These are phyloP conservation scores for Arabidopsis lyrata DNA, from an alignment of 441 rosid species.

Conservation along the genomic window DNA sequence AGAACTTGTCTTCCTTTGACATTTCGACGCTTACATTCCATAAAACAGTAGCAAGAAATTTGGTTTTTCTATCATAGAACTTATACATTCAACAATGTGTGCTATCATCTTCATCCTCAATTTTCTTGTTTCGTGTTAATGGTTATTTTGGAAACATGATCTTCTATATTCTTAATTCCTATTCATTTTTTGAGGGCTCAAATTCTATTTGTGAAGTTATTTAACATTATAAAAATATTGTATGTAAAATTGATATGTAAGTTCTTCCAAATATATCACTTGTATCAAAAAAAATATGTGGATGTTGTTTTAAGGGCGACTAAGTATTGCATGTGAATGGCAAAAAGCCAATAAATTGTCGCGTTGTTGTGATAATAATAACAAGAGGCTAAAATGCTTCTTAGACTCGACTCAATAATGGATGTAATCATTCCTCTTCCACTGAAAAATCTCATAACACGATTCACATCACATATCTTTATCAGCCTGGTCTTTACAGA, in stretches of 20 bases:
- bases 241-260: too few relatives aligned
- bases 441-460: slow-evolving; percentile 3
- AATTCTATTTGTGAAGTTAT: too few relatives aligned
- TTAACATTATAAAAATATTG: too few relatives aligned
- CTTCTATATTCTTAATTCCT: too few relatives aligned
- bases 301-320: background rate
- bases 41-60: background rate
- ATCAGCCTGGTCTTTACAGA: background rate
- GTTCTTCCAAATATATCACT: background rate
- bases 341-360: background rate
- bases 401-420: slow-evolving; percentile 5
- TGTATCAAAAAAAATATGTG: background rate
- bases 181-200: too few relatives aligned
- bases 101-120: background rate
- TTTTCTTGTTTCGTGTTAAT: too few relatives aligned
- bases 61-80: background rate
- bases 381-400: background rate
- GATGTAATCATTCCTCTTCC: slow-evolving; percentile 29
- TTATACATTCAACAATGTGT: background rate
- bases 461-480: slow-evolving; percentile 7
- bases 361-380: background rate
- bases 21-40: background rate
- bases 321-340: background rate
- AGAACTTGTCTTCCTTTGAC: background rate
- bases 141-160: too few relatives aligned